Conservation (phyloP, 768 basidiomycete species). For the Lactifluus rugatus region DNA sequence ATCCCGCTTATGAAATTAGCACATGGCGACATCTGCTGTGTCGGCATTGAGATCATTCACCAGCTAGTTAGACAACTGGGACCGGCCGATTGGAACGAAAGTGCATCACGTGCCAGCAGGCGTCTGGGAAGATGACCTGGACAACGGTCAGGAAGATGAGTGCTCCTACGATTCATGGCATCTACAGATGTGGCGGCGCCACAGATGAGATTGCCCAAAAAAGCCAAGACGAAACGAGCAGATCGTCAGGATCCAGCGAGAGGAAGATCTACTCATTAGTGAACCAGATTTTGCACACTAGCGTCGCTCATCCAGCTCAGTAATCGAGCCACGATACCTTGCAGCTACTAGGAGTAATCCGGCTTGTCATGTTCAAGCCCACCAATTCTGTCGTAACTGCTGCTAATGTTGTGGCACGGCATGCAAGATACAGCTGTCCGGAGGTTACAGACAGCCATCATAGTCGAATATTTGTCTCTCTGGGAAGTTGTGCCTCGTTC, state of each 20-base stretch:
- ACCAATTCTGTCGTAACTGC: background rate
- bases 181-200: background rate
- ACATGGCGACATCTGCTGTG: background rate
- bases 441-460: background rate
- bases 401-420: conserved; percentile 10
- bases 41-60: background rate
- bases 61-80: background rate
- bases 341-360: conserved; percentile 9
- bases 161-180: conserved; percentile 10
- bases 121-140: conserved; percentile 6
- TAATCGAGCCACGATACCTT: background rate
- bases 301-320: background rate
- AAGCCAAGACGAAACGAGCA: background rate
- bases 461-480: background rate
- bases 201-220: background rate
- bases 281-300: background rate
- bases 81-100: background rate
- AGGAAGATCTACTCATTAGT: conserved; percentile 3
- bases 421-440: conserved; percentile 4
- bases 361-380: conserved; percentile 7
- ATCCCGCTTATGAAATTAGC: conserved; percentile 4
- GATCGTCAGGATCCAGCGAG: conserved; percentile 8
- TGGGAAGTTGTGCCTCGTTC: background rate
- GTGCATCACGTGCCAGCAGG: background rate
- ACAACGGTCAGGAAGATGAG: background rate